Conservation (phyloP, 1,284 basidiomycete genomes). For the Trametes versicolor region DNA sequence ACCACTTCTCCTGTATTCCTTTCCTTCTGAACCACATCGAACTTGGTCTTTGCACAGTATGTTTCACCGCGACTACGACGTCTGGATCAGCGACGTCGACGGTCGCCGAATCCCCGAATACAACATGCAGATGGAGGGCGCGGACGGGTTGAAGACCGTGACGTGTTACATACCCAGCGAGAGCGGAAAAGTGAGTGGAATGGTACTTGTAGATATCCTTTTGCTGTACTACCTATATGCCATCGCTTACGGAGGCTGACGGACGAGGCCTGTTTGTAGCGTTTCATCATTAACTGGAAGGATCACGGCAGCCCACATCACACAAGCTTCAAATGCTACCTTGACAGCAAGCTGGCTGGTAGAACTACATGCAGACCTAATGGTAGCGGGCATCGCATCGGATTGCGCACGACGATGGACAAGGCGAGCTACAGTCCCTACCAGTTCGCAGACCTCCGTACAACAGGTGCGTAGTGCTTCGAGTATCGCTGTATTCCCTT, state of each 20-base stretch:
- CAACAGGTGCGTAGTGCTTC: slow-evolving; percentile 31
- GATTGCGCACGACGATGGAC: background rate
- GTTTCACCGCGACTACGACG: slow-evolving; percentile 17
- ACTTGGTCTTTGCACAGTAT: background rate
- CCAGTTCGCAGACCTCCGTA: slow-evolving; percentile 12
- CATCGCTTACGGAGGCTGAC: background rate
- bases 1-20: too few species aligned
- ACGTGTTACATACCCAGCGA: slow-evolving; percentile 31
- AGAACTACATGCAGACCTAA: background rate
- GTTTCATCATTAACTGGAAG: slow-evolving; percentile 11
- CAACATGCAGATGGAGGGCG: slow-evolving; percentile 10
- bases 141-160: slow-evolving; percentile 16
- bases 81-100: slow-evolving; percentile 19
- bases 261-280: background rate
- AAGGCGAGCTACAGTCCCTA: background rate
- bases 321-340: background rate
- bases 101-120: slow-evolving; percentile 18
- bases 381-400: background rate
- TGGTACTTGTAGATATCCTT: too few species aligned
- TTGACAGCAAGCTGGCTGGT: background rate
- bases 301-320: slow-evolving; percentile 11
- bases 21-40: too few species aligned
- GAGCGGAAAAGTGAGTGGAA: slow-evolving; percentile 26
- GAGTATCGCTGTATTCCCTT: too few species aligned
- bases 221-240: background rate